These are phyloP conservation scores for Mycena metata DNA, from an alignment of 768 basidiomycete genomes.

Conservation along the genomic window DNA sequence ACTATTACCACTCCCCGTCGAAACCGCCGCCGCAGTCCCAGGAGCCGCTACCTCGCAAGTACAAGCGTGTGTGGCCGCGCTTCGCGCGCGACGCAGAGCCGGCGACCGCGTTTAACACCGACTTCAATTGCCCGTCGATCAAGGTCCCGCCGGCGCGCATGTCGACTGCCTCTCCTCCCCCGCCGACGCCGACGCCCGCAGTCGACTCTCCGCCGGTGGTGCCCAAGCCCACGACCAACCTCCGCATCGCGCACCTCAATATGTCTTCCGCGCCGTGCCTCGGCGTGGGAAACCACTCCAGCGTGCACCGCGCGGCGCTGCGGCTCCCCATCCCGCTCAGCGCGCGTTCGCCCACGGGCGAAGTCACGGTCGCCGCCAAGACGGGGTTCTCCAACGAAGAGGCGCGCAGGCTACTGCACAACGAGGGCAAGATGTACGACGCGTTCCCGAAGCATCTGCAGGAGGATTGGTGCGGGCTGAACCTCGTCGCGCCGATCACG, in stretches of 20 bases:
- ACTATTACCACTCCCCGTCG: not conserved
- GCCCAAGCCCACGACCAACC: constrained; percentile 13
- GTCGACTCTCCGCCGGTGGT: not conserved
- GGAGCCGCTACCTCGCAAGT: constrained; percentile 27
- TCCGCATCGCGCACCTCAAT: constrained; percentile 50
- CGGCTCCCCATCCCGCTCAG: constrained; percentile 52
- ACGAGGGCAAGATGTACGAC: constrained; percentile 48
- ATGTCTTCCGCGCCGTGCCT: constrained; percentile 43
- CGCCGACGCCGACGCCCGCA: not conserved
- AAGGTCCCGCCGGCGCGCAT: constrained; percentile 23
- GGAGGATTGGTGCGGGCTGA: constrained; percentile 29
- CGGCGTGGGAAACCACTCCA: constrained; percentile 57
- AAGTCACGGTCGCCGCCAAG: constrained; percentile 48
- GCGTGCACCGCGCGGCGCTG: constrained; percentile 54
- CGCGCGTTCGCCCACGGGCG: constrained; percentile 41
- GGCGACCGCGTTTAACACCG: constrained; percentile 22
- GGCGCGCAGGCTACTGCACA: constrained; percentile 39
- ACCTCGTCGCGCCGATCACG: constrained; percentile 30
- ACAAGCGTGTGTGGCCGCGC: constrained; percentile 35
- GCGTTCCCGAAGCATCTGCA: constrained; percentile 30
- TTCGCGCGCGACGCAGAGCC: constrained; percentile 28
- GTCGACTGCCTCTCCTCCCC: not conserved
- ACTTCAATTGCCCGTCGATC: constrained; percentile 12
- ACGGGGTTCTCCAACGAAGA: constrained; percentile 40
- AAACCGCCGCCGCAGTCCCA: not conserved